These are phyloP conservation scores for Cyclaneusma minus DNA, from an alignment of 2,329 filamentous ascomycete species.

Conservation along the genomic window DNA sequence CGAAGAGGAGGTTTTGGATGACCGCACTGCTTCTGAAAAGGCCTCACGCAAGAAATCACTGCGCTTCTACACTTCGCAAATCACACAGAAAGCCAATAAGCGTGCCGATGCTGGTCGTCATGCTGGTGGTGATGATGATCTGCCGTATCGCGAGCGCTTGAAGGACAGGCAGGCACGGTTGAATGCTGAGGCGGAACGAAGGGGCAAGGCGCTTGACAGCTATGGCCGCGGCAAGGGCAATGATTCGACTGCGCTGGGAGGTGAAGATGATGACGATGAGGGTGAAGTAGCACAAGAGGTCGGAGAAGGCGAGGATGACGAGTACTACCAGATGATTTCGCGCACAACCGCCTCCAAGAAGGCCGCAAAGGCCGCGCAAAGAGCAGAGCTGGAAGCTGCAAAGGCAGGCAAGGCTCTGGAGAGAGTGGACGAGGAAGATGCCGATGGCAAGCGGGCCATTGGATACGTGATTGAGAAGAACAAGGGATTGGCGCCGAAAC, in stretches of 20 bases:
- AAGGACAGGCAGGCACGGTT: conserved; percentile 75
- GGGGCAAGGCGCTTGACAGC: conserved; percentile 51
- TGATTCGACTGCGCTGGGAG: conserved; percentile 58
- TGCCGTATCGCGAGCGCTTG: conserved; percentile 79
- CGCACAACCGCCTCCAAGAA: conserved; percentile 54
- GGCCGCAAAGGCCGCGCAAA: conserved; percentile 49
- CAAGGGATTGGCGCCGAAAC: conserved; percentile 77
- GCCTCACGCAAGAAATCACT: conserved; percentile 79
- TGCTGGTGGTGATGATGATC: conserved; percentile 64
- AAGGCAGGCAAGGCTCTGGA: conserved; percentile 45
- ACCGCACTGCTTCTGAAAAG: conserved; percentile 71
- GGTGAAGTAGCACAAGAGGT: conserved; percentile 25
- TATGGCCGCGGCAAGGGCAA: conserved; percentile 49
- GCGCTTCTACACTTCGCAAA: conserved; percentile 96
- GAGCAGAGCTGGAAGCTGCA: conserved; percentile 41
- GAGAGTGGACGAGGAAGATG: conserved; percentile 45
- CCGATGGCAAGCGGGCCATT: conserved; percentile 84
- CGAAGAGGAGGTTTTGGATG: conserved; percentile 69
- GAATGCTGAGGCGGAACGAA: conserved; percentile 74
- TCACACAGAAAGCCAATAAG: conserved; percentile 85
- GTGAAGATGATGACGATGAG: conserved; percentile 32
- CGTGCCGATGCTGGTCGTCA: conserved; percentile 58
- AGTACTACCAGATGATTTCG: conserved; percentile 85
- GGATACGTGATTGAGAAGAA: conserved; percentile 94
- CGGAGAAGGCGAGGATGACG: conserved; percentile 38